phyloP scores from a whole-genome alignment of 257 asterid genomes.

The Plectranthus barbatus region DNA sequence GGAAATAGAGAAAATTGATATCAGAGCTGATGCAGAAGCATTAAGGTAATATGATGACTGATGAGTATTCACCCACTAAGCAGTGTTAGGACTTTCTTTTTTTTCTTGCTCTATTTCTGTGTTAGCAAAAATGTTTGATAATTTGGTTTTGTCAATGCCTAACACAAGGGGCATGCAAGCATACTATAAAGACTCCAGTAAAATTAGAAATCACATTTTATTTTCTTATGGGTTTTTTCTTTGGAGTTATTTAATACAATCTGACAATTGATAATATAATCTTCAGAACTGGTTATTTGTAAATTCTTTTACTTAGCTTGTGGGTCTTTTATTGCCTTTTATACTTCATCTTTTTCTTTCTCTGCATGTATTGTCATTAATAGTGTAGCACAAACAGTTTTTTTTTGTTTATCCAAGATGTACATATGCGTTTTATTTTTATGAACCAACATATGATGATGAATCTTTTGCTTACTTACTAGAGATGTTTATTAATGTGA shows the following conservation, averaged over 20 bases:
- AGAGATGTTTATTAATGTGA: neutral
- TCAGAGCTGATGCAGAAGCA: constrained; percentile 95
- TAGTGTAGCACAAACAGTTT: neutral
- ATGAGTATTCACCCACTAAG: neutral
- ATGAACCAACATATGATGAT: neutral
- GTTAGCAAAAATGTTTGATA: neutral
- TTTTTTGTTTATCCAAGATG: neutral
- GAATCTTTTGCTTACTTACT: too few species aligned
- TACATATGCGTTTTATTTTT: neutral
- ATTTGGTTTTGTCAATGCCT: neutral
- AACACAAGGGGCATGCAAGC: too few species aligned
- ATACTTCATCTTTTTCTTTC: neutral
- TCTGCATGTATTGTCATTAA: neutral
- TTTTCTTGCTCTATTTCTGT: neutral
- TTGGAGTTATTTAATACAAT: neutral
- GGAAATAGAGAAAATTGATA: constrained; percentile 79
- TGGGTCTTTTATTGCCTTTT: constrained; percentile 2
- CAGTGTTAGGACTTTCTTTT: neutral
- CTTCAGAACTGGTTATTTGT: neutral
- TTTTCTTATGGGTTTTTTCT: neutral
- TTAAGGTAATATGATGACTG: constrained; percentile 45
- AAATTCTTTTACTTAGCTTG: neutral
- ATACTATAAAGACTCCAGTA: neutral
- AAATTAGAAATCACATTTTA: neutral
- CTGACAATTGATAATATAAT: neutral